Base-by-base conservation (phyloP, 139 green algal genomes). In the Closterium sp. region DNA sequence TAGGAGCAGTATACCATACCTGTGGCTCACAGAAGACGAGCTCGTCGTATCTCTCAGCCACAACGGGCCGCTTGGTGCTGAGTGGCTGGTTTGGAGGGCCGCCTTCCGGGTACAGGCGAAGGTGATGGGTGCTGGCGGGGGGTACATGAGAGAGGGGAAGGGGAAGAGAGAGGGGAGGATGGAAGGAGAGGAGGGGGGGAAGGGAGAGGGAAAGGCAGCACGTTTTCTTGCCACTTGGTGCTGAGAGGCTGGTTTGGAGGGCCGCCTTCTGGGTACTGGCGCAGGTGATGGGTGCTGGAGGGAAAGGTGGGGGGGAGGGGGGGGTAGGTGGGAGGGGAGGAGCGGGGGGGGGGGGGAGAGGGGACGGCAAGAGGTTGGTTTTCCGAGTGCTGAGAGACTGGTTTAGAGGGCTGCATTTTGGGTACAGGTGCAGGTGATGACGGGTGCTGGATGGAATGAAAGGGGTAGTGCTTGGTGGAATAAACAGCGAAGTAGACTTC, bases 31-130 rank as follows among this genome's bases (percentile, higher is more conserved):
- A 96, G 91, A 99, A 97, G 25, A 98, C 96, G 9, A 99, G 43
- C 93, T 99, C 97, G 43, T 99, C 97, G 86, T 98, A 98, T 32
- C 92, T 91, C 92, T 98, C 97, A 32, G 89, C 91, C 86, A 97
- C 94, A 85, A 99, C 91, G 83, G 91, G 36, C 83, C 93, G 93
- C 89, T 93, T 93, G 76, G n/a, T 90, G 30, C 23, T 94, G 21
- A 34, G 33, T 23, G 31, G 94, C 88, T 91, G 95, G 34, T 91
- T 90, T 10, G 91, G 0, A 19, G 88, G 81, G 8, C 96, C 95
- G 23, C 95, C 95, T 30, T 98, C 96, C 7, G 94, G 92, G 93
- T 98, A 98, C 85, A 99, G 96, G 92, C 96, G 95, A 33, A 99
- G 95, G 31, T 94, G 89, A 91, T 99, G 97, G 43, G n/a, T 86